Conservation (phyloP, 129 eudicot genomes). For the Deinandra increscens region DNA sequence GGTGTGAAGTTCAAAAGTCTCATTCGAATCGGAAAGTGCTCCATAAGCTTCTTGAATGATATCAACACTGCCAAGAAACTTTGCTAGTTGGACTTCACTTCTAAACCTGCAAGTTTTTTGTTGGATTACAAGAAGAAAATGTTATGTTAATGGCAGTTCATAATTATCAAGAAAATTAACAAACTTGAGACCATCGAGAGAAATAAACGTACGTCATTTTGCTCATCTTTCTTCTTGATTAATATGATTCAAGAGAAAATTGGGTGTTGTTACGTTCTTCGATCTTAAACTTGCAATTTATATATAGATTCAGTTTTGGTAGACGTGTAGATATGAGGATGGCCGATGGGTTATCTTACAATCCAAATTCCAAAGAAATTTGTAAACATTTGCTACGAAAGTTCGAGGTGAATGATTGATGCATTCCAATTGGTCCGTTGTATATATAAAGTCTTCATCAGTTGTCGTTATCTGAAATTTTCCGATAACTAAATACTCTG, state of each 20-base stretch:
- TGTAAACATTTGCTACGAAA: neutral
- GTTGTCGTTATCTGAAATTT: neutral
- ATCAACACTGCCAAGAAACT: conserved; percentile 27
- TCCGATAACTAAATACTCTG: neutral
- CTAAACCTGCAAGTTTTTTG: conserved; percentile 35
- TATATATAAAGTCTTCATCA: neutral
- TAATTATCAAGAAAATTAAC: neutral
- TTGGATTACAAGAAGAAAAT: neutral
- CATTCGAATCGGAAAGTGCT: conserved; percentile 14
- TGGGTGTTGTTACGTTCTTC: too few relatives aligned
- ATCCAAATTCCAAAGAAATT: neutral
- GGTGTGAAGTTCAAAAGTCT: neutral
- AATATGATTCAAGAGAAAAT: too few relatives aligned
- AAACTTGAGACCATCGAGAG: neutral
- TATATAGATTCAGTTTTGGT: too few relatives aligned
- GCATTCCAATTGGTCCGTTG: neutral
- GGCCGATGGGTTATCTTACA: too few relatives aligned
- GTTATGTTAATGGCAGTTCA: conserved; percentile 5
- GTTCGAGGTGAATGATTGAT: neutral
- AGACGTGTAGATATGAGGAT: too few relatives aligned
- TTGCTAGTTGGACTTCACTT: conserved; percentile 33
- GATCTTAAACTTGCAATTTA: too few relatives aligned
- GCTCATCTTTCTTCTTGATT: conserved; percentile 1
- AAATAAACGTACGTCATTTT: conserved; percentile 1
- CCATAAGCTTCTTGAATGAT: conserved; percentile 22